A percentile compares a stretch with the other conserved stretches of the same genome.
Evolutionary conservation across 164 flowering plant species (phyloP).

Genomic region (Macadamia integrifolia): DNA sequence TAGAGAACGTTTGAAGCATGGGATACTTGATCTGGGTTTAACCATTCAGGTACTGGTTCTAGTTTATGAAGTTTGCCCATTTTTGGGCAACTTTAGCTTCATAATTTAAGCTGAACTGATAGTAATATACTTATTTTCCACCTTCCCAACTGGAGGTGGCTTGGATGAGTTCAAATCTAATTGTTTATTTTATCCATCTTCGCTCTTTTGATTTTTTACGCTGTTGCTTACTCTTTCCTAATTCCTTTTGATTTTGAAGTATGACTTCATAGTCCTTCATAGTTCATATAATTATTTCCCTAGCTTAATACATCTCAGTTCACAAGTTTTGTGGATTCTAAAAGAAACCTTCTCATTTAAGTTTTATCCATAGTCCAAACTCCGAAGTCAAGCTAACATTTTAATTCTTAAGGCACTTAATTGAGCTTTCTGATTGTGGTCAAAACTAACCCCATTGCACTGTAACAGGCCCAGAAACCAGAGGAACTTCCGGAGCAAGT

Average conservation of each 20-base stretch:
- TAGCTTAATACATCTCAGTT: not conserved
- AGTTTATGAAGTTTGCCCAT: not conserved
- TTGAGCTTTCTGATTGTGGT: not conserved
- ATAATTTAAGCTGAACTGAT: too few relatives aligned
- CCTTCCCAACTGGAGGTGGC: too few relatives aligned
- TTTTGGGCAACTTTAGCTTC: too few relatives aligned
- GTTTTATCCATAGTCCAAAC: too few relatives aligned
- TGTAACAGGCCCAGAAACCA: slow-evolving; percentile 77
- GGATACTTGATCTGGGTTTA: slow-evolving; percentile 76
- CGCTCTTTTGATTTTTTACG: not conserved
- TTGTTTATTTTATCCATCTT: not conserved
- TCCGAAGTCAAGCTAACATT: too few relatives aligned
- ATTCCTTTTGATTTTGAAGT: not conserved
- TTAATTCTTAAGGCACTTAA: too few relatives aligned
- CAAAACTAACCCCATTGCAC: not conserved
- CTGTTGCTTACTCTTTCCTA: not conserved
- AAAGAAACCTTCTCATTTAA: not conserved
- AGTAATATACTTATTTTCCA: too few relatives aligned
- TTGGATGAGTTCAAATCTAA: too few relatives aligned
- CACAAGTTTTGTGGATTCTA: not conserved
- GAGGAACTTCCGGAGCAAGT: slow-evolving; percentile 90
- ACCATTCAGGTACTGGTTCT: slow-evolving; percentile 76
- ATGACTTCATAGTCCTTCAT: not conserved
- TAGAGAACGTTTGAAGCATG: slow-evolving; percentile 68
- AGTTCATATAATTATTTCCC: not conserved